These are phyloP conservation scores for Erysiphe pulchra DNA, from an alignment of 2,329 filamentous ascomycete species.

Conservation along the genomic window DNA sequence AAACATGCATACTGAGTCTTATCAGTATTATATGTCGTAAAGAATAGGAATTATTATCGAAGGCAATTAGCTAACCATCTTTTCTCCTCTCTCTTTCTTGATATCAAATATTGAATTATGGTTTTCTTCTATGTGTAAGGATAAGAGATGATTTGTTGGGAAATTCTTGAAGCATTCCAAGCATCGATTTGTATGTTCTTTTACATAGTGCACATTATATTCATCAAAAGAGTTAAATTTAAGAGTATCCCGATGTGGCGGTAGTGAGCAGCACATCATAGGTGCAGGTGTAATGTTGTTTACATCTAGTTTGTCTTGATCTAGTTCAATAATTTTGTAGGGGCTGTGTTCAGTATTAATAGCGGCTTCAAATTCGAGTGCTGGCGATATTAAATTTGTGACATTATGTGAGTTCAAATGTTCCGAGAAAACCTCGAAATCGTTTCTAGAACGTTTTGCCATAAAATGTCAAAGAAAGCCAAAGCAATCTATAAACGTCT, in stretches of 20 bases:
- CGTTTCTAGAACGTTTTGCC: slow-evolving; percentile 33
- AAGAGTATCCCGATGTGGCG: slow-evolving; percentile 47
- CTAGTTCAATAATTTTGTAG: slow-evolving; percentile 35
- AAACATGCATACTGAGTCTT: slow-evolving; percentile 54
- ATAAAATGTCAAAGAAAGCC: slow-evolving; percentile 15
- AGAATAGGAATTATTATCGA: background rate
- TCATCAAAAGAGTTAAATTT: slow-evolving; percentile 51
- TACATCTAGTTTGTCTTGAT: slow-evolving; percentile 21
- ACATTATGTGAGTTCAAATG: slow-evolving; percentile 13
- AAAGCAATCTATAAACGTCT: no score
- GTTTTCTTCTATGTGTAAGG: slow-evolving; percentile 69
- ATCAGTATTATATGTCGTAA: slow-evolving; percentile 1
- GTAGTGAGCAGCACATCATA: slow-evolving; percentile 54
- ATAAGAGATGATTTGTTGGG: slow-evolving; percentile 56
- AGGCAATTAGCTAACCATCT: slow-evolving; percentile 34
- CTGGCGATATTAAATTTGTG: slow-evolving; percentile 1
- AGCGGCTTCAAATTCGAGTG: background rate
- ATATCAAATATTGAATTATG: slow-evolving; percentile 61
- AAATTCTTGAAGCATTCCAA: slow-evolving; percentile 69
- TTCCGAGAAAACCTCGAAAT: slow-evolving; percentile 16
- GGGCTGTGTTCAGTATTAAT: background rate
- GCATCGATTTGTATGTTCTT: slow-evolving; percentile 64
- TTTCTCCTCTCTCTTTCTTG: slow-evolving; percentile 55
- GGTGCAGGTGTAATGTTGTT: slow-evolving; percentile 5
- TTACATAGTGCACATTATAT: slow-evolving; percentile 69